phyloP scores from a whole-genome alignment of 129 eudicot species.

The Flaveria sonorensis region DNA sequence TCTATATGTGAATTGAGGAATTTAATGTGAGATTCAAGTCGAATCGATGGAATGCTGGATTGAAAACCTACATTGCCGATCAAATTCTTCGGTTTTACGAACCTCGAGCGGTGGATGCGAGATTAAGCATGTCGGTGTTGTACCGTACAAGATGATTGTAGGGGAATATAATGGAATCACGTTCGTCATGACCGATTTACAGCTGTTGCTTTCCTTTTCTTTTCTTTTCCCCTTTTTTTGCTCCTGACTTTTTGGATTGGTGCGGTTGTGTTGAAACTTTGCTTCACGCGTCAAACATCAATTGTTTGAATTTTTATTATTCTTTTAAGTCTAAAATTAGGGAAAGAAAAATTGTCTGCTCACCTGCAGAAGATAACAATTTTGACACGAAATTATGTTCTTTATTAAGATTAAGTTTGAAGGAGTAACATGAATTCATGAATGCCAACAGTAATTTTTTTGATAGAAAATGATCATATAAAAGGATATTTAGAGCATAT shows the following conservation, averaged over 20 bases:
- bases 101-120: slow-evolving; percentile 24
- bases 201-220: slow-evolving; percentile 16
- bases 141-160: slow-evolving; percentile 31
- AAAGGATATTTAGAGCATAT: too few relatives aligned
- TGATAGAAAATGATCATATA: too few relatives aligned
- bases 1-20: neutral
- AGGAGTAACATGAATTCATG: too few relatives aligned
- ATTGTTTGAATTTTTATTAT: neutral
- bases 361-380: too few relatives aligned
- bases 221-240: neutral
- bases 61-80: slow-evolving; percentile 30
- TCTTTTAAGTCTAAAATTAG: neutral
- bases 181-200: slow-evolving; percentile 32
- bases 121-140: slow-evolving; percentile 32
- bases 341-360: neutral
- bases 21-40: neutral
- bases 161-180: neutral
- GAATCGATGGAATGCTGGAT: neutral
- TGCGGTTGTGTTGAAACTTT: slow-evolving; percentile 20
- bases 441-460: too few relatives aligned
- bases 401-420: too few relatives aligned
- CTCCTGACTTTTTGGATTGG: slow-evolving; percentile 25
- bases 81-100: too few relatives aligned
- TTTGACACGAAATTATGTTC: too few relatives aligned
- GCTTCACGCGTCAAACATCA: slow-evolving; percentile 22